Conservation (phyloP, 1,139 yeast species). For the Sugiyamaella xylanicola region DNA sequence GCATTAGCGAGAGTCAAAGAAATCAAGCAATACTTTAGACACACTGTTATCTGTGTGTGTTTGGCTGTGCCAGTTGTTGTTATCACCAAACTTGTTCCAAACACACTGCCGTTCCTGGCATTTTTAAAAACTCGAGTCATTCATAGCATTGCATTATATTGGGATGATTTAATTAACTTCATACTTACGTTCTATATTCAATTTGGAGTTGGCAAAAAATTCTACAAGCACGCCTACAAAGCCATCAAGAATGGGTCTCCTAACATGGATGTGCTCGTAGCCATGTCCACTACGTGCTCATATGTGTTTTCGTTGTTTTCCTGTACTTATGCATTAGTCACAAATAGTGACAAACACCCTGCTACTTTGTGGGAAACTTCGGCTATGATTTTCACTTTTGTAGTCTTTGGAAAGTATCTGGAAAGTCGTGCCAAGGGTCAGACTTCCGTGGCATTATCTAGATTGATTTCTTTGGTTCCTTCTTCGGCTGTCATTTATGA, state of each 20-base stretch:
- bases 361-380: constrained; percentile 83
- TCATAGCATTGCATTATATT: constrained; percentile 40
- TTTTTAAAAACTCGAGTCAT: constrained; percentile 34
- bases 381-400: constrained; percentile 79
- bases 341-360: constrained; percentile 51
- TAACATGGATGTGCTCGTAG: constrained; percentile 94
- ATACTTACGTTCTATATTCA: constrained; percentile 67
- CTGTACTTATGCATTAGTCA: constrained; percentile 48
- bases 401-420: constrained; percentile 84
- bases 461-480: constrained; percentile 78
- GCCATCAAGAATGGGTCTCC: constrained; percentile 75
- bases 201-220: constrained; percentile 63
- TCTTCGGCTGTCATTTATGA: constrained; percentile 63
- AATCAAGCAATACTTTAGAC: constrained; percentile 65
- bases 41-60: constrained; percentile 53
- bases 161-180: constrained; percentile 61
- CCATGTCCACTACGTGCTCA: constrained; percentile 79
- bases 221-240: constrained; percentile 62
- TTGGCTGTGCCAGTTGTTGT: constrained; percentile 68
- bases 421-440: constrained; percentile 94
- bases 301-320: constrained; percentile 71
- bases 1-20: constrained; percentile 71
- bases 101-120: constrained; percentile 33
- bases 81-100: constrained; percentile 53
- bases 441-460: constrained; percentile 84